phyloP scores from a whole-genome alignment of 768 basidiomycete species.

The Sarcomyxa edulis region DNA sequence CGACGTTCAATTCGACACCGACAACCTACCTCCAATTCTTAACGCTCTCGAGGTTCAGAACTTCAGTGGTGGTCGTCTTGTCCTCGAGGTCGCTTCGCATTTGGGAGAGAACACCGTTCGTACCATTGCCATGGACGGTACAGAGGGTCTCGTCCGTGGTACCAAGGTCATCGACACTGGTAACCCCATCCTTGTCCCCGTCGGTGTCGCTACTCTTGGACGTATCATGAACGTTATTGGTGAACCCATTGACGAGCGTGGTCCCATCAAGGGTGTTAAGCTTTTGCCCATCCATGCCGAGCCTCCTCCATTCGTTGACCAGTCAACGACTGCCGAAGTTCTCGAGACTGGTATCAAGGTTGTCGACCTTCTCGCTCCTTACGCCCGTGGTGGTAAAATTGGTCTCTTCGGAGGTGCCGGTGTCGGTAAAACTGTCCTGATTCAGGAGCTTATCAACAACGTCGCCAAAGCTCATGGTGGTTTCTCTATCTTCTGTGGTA shows the following conservation, averaged over 20 bases:
- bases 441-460: slow-evolving; percentile 99
- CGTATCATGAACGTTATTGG: slow-evolving; percentile 99
- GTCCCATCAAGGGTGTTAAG: slow-evolving; percentile 95
- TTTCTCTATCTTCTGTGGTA: slow-evolving; percentile 99
- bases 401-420: slow-evolving; percentile 99
- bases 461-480: slow-evolving; percentile 99
- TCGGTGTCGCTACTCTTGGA: slow-evolving; percentile 90
- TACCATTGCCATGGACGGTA: slow-evolving; percentile 99
- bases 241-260: slow-evolving; percentile 99
- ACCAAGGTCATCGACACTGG: slow-evolving; percentile 97
- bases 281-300: slow-evolving; percentile 93
- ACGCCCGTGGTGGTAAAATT: slow-evolving; percentile 99
- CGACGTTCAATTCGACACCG: slow-evolving; percentile 96
- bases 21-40: slow-evolving; percentile 93
- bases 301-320: slow-evolving; percentile 95
- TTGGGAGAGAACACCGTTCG: slow-evolving; percentile 99
- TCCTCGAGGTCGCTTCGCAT: slow-evolving; percentile 98
- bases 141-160: slow-evolving; percentile 99
- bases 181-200: slow-evolving; percentile 93
- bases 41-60: slow-evolving; percentile 98
- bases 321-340: slow-evolving; percentile 98
- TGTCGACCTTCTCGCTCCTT: slow-evolving; percentile 98
- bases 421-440: slow-evolving; percentile 99
- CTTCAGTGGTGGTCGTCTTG: slow-evolving; percentile 92
- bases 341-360: slow-evolving; percentile 99